Conservation (phyloP, 164 flowering plant species). For the Paratinospora sagittata region DNA sequence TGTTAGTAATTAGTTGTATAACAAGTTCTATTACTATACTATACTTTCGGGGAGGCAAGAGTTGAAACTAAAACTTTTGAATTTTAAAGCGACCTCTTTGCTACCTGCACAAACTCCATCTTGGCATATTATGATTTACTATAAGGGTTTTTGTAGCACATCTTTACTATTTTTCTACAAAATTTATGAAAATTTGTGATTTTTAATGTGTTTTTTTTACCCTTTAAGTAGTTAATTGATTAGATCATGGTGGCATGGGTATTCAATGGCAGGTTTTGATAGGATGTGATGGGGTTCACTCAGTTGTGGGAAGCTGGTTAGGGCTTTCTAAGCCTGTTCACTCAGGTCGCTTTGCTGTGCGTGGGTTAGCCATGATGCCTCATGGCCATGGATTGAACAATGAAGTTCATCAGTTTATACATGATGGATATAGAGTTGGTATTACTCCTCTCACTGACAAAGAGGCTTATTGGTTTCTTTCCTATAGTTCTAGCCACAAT, state of each 20-base stretch:
- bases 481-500: slow-evolving; percentile 3
- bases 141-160: too few species aligned
- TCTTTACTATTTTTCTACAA: too few species aligned
- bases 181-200: too few species aligned
- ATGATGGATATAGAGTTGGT: slow-evolving; percentile 29
- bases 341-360: slow-evolving; percentile 38
- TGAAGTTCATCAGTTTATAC: slow-evolving; percentile 27
- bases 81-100: too few species aligned
- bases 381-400: slow-evolving; percentile 40
- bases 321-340: slow-evolving; percentile 31
- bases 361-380: slow-evolving; percentile 38
- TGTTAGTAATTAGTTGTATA: too few species aligned
- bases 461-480: slow-evolving; percentile 36
- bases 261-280: slow-evolving; percentile 30
- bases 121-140: too few species aligned
- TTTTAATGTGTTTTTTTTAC: too few species aligned
- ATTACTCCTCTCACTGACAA: slow-evolving; percentile 28
- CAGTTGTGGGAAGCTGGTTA: slow-evolving; percentile 44
- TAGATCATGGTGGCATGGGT: background rate
- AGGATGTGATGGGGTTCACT: slow-evolving; percentile 62
- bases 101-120: too few species aligned
- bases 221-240: too few species aligned
- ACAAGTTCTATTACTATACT: too few species aligned
- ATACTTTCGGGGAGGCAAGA: too few species aligned
- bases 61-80: too few species aligned